A percentile compares a stretch with the other conserved stretches of the same genome.
These are phyloP conservation scores for Neurospora sp. DNA, from an alignment of 495 filamentous ascomycete genomes.

Conservation along the genomic window DNA sequence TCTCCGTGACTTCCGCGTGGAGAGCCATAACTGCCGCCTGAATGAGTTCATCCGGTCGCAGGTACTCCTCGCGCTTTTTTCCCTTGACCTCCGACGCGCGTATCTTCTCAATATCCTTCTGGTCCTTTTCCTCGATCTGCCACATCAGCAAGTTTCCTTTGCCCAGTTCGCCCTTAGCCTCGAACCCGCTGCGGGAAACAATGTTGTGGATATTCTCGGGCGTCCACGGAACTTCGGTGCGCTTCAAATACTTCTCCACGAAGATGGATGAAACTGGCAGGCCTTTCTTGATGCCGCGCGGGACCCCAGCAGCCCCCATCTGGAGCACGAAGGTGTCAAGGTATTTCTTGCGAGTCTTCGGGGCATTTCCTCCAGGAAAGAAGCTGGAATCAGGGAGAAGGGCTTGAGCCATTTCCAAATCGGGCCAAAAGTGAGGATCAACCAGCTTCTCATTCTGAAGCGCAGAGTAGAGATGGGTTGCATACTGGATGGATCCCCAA, in stretches of 20 bases:
- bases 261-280: conserved; percentile 25
- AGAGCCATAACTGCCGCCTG: conserved; percentile 9
- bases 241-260: conserved; percentile 14
- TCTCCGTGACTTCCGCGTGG: conserved; percentile 19
- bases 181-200: conserved; percentile 15
- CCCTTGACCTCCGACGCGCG: neutral
- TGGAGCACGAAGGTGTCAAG: conserved; percentile 27
- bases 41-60: conserved; percentile 11
- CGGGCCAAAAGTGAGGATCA: conserved; percentile 14
- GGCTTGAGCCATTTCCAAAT: conserved; percentile 23
- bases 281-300: conserved; percentile 16
- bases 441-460: conserved; percentile 19
- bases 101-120: neutral
- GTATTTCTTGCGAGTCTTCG: conserved; percentile 16
- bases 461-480: conserved; percentile 30
- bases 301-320: conserved; percentile 23
- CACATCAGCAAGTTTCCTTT: neutral
- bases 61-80: neutral
- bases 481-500: conserved; percentile 27
- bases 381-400: conserved; percentile 17
- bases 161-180: neutral
- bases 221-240: conserved; percentile 18
- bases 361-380: conserved; percentile 20
- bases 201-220: conserved; percentile 17
- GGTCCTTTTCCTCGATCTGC: neutral